Percentiles rank a stretch among this genome's conserved stretches.
Conservation (phyloP, 441 rosid species). For the Gossypium trilobum region DNA sequence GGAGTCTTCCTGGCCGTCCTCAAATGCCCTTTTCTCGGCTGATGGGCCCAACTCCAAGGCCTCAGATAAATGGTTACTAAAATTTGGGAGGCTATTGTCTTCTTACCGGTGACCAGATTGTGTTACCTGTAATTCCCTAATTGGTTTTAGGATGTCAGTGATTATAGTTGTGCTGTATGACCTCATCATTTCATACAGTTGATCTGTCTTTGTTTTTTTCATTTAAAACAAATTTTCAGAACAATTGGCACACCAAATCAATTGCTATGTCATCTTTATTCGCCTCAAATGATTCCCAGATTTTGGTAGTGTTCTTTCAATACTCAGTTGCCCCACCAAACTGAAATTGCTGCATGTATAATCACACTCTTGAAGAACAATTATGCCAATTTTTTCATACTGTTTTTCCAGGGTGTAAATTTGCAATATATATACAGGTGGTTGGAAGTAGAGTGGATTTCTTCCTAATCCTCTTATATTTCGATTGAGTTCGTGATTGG, state of each 20-base stretch:
- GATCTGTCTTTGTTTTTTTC: neutral
- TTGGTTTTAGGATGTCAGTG: neutral
- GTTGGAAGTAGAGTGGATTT: neutral
- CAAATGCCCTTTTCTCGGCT: slow-evolving; percentile 63
- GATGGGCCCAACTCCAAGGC: slow-evolving; percentile 39
- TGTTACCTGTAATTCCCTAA: neutral
- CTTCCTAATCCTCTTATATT: neutral
- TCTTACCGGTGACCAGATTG: neutral
- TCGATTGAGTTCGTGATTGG: neutral
- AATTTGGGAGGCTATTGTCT: slow-evolving; percentile 6
- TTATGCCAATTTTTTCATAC: neutral
- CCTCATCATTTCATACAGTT: neutral
- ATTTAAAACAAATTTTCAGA: neutral
- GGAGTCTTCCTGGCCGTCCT: slow-evolving; percentile 31
- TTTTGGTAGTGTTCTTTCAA: neutral
- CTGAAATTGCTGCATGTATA: neutral
- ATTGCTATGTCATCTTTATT: neutral
- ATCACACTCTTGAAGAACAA: neutral
- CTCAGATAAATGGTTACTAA: slow-evolving; percentile 67
- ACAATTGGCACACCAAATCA: neutral
- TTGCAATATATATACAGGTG: neutral
- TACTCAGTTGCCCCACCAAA: neutral
- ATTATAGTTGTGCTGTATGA: neutral
- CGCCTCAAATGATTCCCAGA: neutral
- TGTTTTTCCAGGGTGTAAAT: neutral